These are phyloP conservation scores for Sphagnum magellanicum DNA, from an alignment of 228 moss, liverwort and hornwort species.

Conservation along the genomic window DNA sequence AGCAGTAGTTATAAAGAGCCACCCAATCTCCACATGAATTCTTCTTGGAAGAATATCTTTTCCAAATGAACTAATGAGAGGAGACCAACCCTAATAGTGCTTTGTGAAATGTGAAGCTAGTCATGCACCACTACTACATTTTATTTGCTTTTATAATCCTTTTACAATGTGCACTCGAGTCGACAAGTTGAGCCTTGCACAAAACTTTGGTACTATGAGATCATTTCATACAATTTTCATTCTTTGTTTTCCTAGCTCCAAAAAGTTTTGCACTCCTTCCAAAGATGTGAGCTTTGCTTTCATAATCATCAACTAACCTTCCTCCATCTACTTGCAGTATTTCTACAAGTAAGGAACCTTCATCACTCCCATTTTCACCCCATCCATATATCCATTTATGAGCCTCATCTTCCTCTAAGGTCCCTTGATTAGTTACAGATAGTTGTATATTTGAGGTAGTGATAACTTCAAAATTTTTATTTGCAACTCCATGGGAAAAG, in stretches of 20 bases:
- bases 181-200: too few relatives aligned
- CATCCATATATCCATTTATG: conserved; percentile 11
- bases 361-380: conserved; percentile 23
- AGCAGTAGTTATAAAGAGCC: too few relatives aligned
- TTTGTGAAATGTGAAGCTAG: too few relatives aligned
- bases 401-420: not conserved
- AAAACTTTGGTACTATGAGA: too few relatives aligned
- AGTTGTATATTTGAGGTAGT: conserved; percentile 7
- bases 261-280: conserved; percentile 23
- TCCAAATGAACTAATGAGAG: too few relatives aligned
- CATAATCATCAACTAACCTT: conserved; percentile 34
- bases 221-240: too few relatives aligned
- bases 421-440: conserved; percentile 4
- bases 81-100: too few relatives aligned
- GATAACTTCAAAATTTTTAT: conserved; percentile 4
- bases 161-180: too few relatives aligned
- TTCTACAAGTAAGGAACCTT: conserved; percentile 20
- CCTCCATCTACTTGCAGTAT: conserved; percentile 30
- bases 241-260: conserved; percentile 13
- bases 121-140: too few relatives aligned
- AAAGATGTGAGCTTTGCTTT: conserved; percentile 31
- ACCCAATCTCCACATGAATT: too few relatives aligned
- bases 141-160: too few relatives aligned
- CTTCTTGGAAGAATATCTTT: too few relatives aligned
- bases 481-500: not conserved